A percentile compares a stretch with the other conserved stretches of the same genome.
Conservation (phyloP, 352 stramenopile genomes). For the Paralagenidium karlingii region DNA sequence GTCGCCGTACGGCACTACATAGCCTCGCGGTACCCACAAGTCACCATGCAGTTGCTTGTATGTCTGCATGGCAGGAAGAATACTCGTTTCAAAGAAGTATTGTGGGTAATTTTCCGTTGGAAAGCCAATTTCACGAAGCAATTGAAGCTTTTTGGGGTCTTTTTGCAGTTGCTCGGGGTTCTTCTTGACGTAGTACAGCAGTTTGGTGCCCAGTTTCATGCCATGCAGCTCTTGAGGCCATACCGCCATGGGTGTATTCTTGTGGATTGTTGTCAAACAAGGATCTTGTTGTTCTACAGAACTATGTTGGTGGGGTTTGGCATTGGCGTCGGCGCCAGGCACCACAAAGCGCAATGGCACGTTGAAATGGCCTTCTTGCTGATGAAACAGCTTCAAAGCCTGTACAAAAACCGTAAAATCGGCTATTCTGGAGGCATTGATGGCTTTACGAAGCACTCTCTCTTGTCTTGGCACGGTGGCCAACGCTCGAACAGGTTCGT, state of each 20-base stretch:
- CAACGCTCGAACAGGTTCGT: too few species aligned
- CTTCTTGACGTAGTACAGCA: slow-evolving; percentile 23
- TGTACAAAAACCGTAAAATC: too few species aligned
- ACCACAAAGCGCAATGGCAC: slow-evolving; percentile 23
- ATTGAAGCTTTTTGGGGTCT: slow-evolving; percentile 20
- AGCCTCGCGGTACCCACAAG: slow-evolving; percentile 88
- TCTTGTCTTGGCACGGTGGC: too few species aligned
- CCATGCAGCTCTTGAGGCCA: slow-evolving; percentile 39
- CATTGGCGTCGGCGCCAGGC: not conserved
- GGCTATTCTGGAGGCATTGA: too few species aligned
- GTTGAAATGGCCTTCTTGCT: slow-evolving; percentile 47
- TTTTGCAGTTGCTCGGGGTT: too few species aligned
- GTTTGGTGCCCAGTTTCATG: slow-evolving; percentile 30
- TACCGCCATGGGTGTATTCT: too few species aligned
- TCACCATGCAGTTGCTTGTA: slow-evolving; percentile 77
- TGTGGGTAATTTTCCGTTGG: slow-evolving; percentile 35
- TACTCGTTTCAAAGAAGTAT: slow-evolving; percentile 49
- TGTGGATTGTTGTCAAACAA: too few species aligned
- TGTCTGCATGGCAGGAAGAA: slow-evolving; percentile 56
- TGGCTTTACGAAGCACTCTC: too few species aligned
- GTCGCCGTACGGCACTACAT: slow-evolving; percentile 64
- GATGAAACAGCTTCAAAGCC: slow-evolving; percentile 37
- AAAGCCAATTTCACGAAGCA: slow-evolving; percentile 36
- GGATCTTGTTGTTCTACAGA: not conserved
- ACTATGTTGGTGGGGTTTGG: not conserved